A percentile compares a stretch with the other conserved stretches of the same genome.
These are phyloP conservation scores for Fusarium succisae DNA, from an alignment of 2,329 filamentous ascomycete genomes.

Conservation along the genomic window DNA sequence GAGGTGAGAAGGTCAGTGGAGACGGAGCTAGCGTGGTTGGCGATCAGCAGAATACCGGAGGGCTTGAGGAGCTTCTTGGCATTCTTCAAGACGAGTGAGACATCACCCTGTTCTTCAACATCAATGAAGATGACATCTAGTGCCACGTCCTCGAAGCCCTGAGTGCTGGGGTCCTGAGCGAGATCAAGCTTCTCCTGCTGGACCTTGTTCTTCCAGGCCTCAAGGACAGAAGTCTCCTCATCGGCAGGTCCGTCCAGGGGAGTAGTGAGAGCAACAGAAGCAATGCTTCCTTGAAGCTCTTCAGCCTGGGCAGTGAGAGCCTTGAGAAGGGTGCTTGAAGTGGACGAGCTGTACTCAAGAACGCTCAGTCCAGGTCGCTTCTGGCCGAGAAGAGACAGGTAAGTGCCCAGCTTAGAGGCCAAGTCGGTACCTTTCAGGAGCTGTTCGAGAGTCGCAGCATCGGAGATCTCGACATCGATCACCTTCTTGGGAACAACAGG, in stretches of 20 bases:
- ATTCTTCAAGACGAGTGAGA: neutral
- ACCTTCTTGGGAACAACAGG: neutral
- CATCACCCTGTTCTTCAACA: neutral
- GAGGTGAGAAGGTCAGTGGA: neutral
- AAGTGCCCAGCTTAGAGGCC: neutral
- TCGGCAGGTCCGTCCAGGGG: neutral
- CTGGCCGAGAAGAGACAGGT: neutral
- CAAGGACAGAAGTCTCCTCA: neutral
- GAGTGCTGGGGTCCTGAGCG: neutral
- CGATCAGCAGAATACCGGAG: neutral
- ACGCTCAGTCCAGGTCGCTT: neutral
- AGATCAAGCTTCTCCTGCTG: neutral
- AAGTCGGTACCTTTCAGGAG: neutral
- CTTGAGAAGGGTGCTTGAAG: neutral
- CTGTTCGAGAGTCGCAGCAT: neutral
- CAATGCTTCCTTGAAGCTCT: neutral
- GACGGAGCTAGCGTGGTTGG: neutral
- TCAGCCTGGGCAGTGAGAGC: neutral
- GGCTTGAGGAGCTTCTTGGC: neutral
- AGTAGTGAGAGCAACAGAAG: neutral
- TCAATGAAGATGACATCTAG: neutral
- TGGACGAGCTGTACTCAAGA: neutral
- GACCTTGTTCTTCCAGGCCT: neutral
- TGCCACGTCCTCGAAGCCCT: neutral
- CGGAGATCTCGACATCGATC: neutral